A percentile compares a stretch with the other conserved stretches of the same genome.
phyloP scores from a whole-genome alignment of 73 alveolate genomes.

The Tetrahymena malaccensis region DNA sequence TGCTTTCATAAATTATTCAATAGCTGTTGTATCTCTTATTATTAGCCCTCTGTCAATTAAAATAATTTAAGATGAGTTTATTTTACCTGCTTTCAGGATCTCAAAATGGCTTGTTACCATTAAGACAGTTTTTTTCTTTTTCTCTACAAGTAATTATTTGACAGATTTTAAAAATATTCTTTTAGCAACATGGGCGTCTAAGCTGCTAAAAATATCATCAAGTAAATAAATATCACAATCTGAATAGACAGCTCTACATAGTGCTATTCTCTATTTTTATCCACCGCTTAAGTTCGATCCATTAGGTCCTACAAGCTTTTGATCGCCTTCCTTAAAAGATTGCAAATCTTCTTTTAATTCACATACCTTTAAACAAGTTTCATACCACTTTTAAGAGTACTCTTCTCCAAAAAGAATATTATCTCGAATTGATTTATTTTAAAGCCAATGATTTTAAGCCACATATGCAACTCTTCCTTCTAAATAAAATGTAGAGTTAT shows the following conservation, averaged over 20 bases:
- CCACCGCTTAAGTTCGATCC: slow-evolving; percentile 84
- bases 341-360: slow-evolving; percentile 69
- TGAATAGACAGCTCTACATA: slow-evolving; percentile 73
- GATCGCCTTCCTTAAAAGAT: slow-evolving; percentile 56
- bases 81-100: slow-evolving; percentile 10
- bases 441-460: slow-evolving; percentile 76
- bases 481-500: slow-evolving; percentile 30
- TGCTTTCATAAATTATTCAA: background rate
- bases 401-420: slow-evolving; percentile 70
- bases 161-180: slow-evolving; percentile 52
- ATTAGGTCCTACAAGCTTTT: slow-evolving; percentile 68
- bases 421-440: slow-evolving; percentile 72
- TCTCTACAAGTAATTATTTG: slow-evolving; percentile 45
- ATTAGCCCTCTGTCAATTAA: background rate
- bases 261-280: slow-evolving; percentile 69
- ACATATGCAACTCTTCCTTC: slow-evolving; percentile 61
- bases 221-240: slow-evolving; percentile 68
- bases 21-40: slow-evolving; percentile 45
- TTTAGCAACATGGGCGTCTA: slow-evolving; percentile 68
- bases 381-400: slow-evolving; percentile 59
- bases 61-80: background rate
- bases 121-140: slow-evolving; percentile 43
- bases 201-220: slow-evolving; percentile 78
- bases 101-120: slow-evolving; percentile 57
- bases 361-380: slow-evolving; percentile 55